phyloP scores from a whole-genome alignment of 2,329 filamentous ascomycete species.

The Arthrobotrys entomopaga region DNA sequence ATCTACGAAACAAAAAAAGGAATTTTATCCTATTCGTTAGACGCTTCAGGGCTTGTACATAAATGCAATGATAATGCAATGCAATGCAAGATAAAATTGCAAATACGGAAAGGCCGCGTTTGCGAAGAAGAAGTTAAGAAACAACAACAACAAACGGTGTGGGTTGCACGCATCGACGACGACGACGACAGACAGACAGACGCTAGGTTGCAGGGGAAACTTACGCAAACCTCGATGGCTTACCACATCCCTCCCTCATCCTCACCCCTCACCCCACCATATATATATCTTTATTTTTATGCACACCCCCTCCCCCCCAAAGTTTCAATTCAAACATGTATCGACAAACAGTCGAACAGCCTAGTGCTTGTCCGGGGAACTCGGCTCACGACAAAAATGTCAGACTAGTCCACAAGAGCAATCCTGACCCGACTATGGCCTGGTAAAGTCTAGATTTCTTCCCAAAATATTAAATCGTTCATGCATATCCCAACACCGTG shows the following conservation, averaged over 20 bases:
- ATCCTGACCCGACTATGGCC: background rate
- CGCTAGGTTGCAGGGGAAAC: constrained; percentile 11
- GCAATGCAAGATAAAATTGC: constrained; percentile 6
- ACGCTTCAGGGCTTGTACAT: no score
- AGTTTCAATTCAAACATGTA: no score
- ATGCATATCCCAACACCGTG: constrained; percentile 26
- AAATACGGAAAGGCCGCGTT: constrained; percentile 3
- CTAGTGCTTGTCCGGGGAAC: constrained; percentile 21
- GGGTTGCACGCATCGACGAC: constrained; percentile 9
- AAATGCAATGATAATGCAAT: background rate
- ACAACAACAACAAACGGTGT: constrained; percentile 32
- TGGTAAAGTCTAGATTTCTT: constrained; percentile 11
- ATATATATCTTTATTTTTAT: constrained; percentile 32
- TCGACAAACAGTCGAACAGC: no score
- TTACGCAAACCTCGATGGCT: constrained; percentile 29
- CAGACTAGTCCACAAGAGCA: constrained; percentile 1
- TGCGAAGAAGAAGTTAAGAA: no score
- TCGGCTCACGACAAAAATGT: constrained; percentile 17
- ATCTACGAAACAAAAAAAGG: constrained; percentile 26
- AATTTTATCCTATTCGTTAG: constrained; percentile 7
- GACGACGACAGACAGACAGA: background rate
- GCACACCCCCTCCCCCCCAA: constrained; percentile 3
- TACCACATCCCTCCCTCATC: constrained; percentile 14
- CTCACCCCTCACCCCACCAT: background rate
- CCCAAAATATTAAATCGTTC: background rate